Base-by-base conservation (phyloP, 2,329 filamentous ascomycete genomes). In the Paracorniculantispora psalliotae region DNA sequence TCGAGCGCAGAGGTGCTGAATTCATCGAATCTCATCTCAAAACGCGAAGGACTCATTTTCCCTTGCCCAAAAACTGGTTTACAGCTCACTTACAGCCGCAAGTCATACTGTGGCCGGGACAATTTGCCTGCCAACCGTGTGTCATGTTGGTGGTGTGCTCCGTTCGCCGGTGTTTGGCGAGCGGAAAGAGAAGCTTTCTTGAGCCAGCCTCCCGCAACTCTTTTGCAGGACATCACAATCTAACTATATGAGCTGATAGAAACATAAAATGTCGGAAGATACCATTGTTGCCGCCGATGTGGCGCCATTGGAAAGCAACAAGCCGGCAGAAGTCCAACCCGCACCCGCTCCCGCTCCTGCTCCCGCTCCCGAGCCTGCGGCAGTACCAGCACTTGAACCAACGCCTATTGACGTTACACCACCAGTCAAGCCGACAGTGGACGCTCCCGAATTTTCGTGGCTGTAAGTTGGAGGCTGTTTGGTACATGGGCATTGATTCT, bases 361-460 rank as follows among this genome's bases (percentile, higher is more conserved):
- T 6, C 52, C 28, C 2, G 21, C 4, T 19, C 51, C 26, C 25
- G 25, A 19, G n/a, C 39, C 26, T 12, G 37, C 23, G 19, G 9
- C 50, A 13, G 26, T 15, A 21, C 52, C 49, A 28, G 35, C 23
- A n/a, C 28, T 15, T 3, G 48, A 57, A 19, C 28, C 23, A 44
- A 37, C 37, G 41, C 23, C 25, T 17, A 3, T 12, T 23, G 4
- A 19, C 21, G n/a, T 49, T 13, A 19, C 46, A 50, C 39, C 26
- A 26, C 39, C 46, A 6, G 19, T 23, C 41, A 37, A 47, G 8
- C 3, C 23, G 15, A 19, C 9, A 23, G 19, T 7, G 4, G n/a
- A 57, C 6, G 2, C 23, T 17, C 54, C 44, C 10, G 17, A 55
- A 4, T 73, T 77, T 61, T 75, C 74, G 51, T 77, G 74, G 74